phyloP scores from a whole-genome alignment of 805 yeast species.

The Torulaspora franciscae region DNA sequence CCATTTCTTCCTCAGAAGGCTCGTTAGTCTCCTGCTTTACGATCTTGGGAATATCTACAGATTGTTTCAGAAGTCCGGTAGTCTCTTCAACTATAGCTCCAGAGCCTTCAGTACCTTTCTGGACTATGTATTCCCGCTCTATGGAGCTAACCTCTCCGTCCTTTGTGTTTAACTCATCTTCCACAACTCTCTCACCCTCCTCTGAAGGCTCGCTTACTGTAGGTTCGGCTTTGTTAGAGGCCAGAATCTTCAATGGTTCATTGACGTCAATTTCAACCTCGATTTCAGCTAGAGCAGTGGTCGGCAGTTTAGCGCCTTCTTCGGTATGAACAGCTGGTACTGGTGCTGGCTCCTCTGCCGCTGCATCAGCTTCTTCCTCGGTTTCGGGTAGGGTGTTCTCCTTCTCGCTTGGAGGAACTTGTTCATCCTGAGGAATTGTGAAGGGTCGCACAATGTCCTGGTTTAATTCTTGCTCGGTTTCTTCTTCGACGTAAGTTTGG shows the following conservation, averaged over 20 bases:
- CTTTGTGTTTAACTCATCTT: background rate
- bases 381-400: too few species aligned
- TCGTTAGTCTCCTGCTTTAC: background rate
- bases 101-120: background rate
- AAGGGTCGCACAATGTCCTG: constrained; percentile 16
- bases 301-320: too few species aligned
- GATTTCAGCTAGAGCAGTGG: too few species aligned
- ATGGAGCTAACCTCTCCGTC: background rate
- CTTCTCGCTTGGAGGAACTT: background rate
- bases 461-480: constrained; percentile 24
- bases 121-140: background rate
- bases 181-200: background rate
- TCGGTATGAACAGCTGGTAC: too few species aligned
- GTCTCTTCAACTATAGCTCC: background rate
- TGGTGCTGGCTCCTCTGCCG: too few species aligned
- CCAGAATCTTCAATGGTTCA: too few species aligned
- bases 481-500: constrained; percentile 26
- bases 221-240: too few species aligned
- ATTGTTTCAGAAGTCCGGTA: background rate
- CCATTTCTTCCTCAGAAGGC: background rate
- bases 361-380: too few species aligned
- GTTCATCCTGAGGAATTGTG: constrained; percentile 4
- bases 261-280: too few species aligned
- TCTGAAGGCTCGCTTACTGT: too few species aligned
- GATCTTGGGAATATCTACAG: background rate